Base-by-base conservation (phyloP, 148 eudicot species). In the Amaranthus cruentus region DNA sequence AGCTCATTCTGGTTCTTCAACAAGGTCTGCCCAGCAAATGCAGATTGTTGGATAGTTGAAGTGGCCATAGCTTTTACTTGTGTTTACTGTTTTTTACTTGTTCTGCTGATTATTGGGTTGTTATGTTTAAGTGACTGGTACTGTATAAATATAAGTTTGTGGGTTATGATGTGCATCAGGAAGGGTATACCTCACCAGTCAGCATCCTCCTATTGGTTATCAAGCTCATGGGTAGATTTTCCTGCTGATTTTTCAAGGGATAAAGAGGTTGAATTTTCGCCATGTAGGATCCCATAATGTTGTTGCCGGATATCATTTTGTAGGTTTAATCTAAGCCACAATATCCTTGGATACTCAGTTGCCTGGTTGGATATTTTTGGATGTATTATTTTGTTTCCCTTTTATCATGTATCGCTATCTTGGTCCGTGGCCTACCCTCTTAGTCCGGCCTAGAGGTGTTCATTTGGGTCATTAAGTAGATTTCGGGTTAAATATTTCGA, bases 31-130 rank as follows among this genome's bases (percentile, higher is more conserved):
- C 91, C 89, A 52, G 79, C 86, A 79, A 88, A 82, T 21, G 87
- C 87, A 28, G 89, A 85, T 55, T 83, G 84, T 73, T 88, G 91
- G 82, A 84, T 72, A 48, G 80, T 82, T 61, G 86, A 79, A 71
- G 83, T 78, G 55, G 85, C 89, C 89, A 87, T 87, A 44, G 57
- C 66, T 42, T 28, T 48, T 44, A 12, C 65, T 72, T 28, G 38
- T 28, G 38, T 28, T 28, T 28, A 38, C 9, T 47, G 18, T 52
- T 43, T 38, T 38, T 56, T 51, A 59, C 60, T 21, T 71, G 0
- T 7, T 61, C 15, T 65, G n/a, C 49, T 46, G 52, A 60, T 44
- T 73, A 8, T 21, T 73, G 56, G 14, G 12, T 49, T 28, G 51
- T 65, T 74, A 70, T 53, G 4, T 3, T 62, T 10, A 62, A 62